Conservation (phyloP, 371 early-diverging fungal species). For the Apophysomyces variabilis region DNA sequence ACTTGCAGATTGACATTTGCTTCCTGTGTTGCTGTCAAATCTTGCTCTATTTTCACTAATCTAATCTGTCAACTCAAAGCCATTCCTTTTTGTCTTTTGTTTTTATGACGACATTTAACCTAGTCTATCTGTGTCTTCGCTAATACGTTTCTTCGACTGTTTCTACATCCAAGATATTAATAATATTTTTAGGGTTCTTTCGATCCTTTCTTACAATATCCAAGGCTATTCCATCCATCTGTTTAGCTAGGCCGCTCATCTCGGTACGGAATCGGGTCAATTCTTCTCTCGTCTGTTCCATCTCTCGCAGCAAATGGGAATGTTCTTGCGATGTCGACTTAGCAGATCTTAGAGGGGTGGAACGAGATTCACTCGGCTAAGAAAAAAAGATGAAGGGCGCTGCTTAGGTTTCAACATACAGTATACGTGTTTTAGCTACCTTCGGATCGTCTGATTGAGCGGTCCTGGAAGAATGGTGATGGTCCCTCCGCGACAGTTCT, state of each 20-base stretch:
- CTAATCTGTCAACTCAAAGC: not conserved
- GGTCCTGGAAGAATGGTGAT: not conserved
- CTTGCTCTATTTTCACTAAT: constrained; percentile 52
- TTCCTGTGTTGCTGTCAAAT: constrained; percentile 62
- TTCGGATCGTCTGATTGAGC: not conserved
- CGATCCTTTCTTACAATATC: constrained; percentile 44
- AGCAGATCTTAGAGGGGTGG: constrained; percentile 21
- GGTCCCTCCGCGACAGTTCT: not conserved
- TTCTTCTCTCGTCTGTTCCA: constrained; percentile 55
- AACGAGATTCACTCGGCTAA: constrained; percentile 18
- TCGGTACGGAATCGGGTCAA: constrained; percentile 57
- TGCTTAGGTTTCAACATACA: not conserved
- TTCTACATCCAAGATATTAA: constrained; percentile 21
- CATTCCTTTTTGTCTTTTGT: not conserved
- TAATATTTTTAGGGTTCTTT: not conserved
- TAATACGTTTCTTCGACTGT: constrained; percentile 41
- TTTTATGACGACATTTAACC: not conserved
- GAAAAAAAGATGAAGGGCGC: not conserved
- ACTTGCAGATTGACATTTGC: constrained; percentile 67
- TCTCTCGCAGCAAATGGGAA: constrained; percentile 36
- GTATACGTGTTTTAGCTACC: not conserved
- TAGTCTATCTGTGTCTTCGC: constrained; percentile 31
- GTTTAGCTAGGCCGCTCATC: constrained; percentile 55
- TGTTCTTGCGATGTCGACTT: constrained; percentile 20
- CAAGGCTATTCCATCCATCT: constrained; percentile 60